These are phyloP conservation scores for Oryza glaberrima DNA, from an alignment of 176 grass and related monocot species.

Conservation along the genomic window DNA sequence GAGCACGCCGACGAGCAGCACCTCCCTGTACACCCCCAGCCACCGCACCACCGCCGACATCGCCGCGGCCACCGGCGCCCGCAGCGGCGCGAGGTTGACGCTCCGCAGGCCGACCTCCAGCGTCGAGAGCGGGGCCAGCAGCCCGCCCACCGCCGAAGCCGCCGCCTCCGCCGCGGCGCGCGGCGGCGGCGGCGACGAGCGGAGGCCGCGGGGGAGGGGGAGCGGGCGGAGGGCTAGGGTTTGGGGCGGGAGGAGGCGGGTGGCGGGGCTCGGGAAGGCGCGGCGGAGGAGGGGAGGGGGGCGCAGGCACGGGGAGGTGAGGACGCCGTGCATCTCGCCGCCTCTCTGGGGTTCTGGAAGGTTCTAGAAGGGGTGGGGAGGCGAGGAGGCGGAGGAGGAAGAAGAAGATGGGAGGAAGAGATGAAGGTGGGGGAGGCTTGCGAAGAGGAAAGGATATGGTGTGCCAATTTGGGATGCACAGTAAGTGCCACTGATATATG, in stretches of 20 bases:
- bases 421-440: not conserved
- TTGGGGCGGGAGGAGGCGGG: constrained; percentile 10
- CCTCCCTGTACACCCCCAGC: constrained; percentile 89
- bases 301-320: constrained; percentile 43
- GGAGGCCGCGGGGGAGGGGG: constrained; percentile 30
- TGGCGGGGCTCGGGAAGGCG: constrained; percentile 22
- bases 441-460: not conserved
- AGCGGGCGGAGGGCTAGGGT: constrained; percentile 37
- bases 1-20: constrained; percentile 82
- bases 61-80: constrained; percentile 71
- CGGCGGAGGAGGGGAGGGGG: constrained; percentile 4
- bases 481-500: no score
- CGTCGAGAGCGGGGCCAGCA: constrained; percentile 52
- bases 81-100: constrained; percentile 66
- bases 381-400: not conserved
- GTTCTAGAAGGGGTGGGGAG: constrained; percentile 1
- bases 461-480: no score
- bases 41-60: constrained; percentile 80
- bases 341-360: not conserved
- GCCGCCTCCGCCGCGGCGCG: constrained; percentile 45
- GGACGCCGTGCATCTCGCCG: constrained; percentile 44
- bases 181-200: constrained; percentile 18
- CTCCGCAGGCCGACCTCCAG: constrained; percentile 54
- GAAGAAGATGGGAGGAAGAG: not conserved
- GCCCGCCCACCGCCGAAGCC: constrained; percentile 46